Conservation (phyloP, 164 flowering plant genomes). For the Vitis rupestris region DNA sequence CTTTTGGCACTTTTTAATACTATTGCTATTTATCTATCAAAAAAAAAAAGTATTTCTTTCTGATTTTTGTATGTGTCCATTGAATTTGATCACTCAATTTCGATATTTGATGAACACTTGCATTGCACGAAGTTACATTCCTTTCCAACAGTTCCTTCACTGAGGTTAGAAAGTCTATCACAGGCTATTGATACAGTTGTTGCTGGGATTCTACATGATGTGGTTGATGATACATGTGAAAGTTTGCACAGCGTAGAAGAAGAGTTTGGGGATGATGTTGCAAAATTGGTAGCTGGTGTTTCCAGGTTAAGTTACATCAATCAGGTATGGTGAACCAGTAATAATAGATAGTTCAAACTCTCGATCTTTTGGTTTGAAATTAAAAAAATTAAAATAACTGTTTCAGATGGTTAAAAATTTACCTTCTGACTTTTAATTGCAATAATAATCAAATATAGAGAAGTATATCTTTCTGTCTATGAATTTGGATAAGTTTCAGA, state of each 20-base stretch:
- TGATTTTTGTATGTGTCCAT: background rate
- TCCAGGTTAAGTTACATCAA: constrained; percentile 86
- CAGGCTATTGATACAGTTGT: constrained; percentile 95
- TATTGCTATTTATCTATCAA: too few relatives aligned
- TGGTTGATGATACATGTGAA: constrained; percentile 79
- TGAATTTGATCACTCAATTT: background rate
- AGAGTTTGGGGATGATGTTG: constrained; percentile 82
- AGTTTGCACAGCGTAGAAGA: constrained; percentile 55
- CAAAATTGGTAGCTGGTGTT: constrained; percentile 83
- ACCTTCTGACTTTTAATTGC: background rate
- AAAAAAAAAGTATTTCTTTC: too few relatives aligned
- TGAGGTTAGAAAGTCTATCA: constrained; percentile 11
- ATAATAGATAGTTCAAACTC: background rate
- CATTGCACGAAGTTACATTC: background rate
- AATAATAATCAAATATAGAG: background rate
- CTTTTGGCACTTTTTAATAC: too few relatives aligned
- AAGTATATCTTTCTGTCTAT: background rate
- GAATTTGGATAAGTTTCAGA: background rate
- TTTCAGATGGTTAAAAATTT: background rate
- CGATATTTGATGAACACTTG: background rate
- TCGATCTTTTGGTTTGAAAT: background rate
- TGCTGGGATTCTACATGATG: constrained; percentile 94
- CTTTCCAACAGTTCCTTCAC: background rate
- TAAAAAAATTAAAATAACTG: background rate
- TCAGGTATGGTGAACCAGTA: constrained; percentile 52